A percentile compares a stretch with the other conserved stretches of the same genome.
These are phyloP conservation scores for Pseudomonodictys pantanalensis DNA, from an alignment of 495 filamentous ascomycete genomes.

Conservation along the genomic window DNA sequence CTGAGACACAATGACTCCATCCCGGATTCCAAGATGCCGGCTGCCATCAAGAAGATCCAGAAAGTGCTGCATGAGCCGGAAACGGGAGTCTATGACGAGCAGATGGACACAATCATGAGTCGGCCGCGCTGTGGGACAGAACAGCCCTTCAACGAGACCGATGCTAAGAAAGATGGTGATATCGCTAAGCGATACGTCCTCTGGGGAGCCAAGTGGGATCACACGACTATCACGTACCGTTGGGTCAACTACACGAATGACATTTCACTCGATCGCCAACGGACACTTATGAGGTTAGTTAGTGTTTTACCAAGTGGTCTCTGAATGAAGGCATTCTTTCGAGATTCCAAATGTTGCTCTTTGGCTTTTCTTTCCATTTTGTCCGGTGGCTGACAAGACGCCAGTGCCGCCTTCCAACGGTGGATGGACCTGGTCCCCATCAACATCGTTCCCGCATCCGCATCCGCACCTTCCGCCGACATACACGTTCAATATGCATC, in stretches of 20 bases:
- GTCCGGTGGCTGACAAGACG: neutral
- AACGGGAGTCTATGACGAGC: constrained; percentile 25
- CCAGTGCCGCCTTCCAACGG: constrained; percentile 12
- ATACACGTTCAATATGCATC: constrained; percentile 24
- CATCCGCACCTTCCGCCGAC: constrained; percentile 3
- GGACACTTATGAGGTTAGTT: constrained; percentile 12
- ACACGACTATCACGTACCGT: constrained; percentile 21
- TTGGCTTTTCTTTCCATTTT: neutral
- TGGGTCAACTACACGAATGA: constrained; percentile 25
- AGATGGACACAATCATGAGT: constrained; percentile 23
- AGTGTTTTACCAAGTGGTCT: neutral
- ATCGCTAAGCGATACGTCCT: constrained; percentile 19
- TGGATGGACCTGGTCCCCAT: constrained; percentile 22
- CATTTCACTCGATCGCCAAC: constrained; percentile 7
- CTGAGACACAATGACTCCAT: constrained; percentile 14
- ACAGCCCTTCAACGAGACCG: constrained; percentile 21
- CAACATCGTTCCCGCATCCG: neutral
- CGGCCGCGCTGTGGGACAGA: constrained; percentile 18
- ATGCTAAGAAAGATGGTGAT: neutral
- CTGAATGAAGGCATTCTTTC: no score
- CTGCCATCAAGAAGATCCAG: constrained; percentile 25
- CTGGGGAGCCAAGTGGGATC: constrained; percentile 31
- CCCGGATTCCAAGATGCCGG: constrained; percentile 13
- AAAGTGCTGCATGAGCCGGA: constrained; percentile 18
- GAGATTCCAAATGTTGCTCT: neutral